Percentiles rank a stretch among this genome's conserved stretches.
These are phyloP conservation scores for Rhodotorula kratochvilovae DNA, from an alignment of 768 basidiomycete species.

Conservation along the genomic window DNA sequence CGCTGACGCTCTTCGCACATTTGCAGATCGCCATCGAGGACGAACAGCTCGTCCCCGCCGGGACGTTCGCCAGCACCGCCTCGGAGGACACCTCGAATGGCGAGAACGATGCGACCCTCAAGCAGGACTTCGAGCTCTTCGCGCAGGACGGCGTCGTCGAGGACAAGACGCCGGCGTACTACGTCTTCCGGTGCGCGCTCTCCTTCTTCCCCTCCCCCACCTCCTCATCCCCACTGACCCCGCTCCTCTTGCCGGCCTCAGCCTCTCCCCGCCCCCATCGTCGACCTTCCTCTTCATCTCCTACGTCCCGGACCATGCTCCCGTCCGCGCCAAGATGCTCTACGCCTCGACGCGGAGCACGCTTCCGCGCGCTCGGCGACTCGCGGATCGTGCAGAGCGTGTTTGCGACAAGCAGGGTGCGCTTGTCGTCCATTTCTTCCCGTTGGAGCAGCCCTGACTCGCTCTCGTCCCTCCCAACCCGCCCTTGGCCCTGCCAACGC, in stretches of 20 bases:
- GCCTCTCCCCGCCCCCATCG: background rate
- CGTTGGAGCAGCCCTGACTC: conserved; percentile 48
- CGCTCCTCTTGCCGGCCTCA: background rate
- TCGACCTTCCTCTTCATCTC: conserved; percentile 54
- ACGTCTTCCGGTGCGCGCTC: conserved; percentile 63
- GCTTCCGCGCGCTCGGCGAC: conserved; percentile 68
- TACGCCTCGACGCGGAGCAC: conserved; percentile 73
- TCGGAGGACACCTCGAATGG: background rate
- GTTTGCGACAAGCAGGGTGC: conserved; percentile 61
- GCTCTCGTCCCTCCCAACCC: too few relatives aligned
- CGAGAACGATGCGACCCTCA: conserved; percentile 44
- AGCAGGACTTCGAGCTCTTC: conserved; percentile 57
- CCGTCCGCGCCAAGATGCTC: conserved; percentile 83
- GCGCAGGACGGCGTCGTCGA: conserved; percentile 59
- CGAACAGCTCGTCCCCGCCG: conserved; percentile 15
- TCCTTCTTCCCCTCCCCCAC: conserved; percentile 45
- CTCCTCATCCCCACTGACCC: background rate
- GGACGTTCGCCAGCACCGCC: background rate
- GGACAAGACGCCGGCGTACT: conserved; percentile 65
- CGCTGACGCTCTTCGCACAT: too few relatives aligned
- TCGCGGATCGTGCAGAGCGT: conserved; percentile 64
- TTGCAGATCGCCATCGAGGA: conserved; percentile 4
- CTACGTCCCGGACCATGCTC: conserved; percentile 78
- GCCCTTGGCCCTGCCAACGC: too few relatives aligned
- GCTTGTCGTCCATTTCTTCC: conserved; percentile 62